Evolutionary conservation across 306 rosid genomes (phyloP), one percentile per base, ranked within the genome.

Genomic region (Cicer bijugum): DNA sequence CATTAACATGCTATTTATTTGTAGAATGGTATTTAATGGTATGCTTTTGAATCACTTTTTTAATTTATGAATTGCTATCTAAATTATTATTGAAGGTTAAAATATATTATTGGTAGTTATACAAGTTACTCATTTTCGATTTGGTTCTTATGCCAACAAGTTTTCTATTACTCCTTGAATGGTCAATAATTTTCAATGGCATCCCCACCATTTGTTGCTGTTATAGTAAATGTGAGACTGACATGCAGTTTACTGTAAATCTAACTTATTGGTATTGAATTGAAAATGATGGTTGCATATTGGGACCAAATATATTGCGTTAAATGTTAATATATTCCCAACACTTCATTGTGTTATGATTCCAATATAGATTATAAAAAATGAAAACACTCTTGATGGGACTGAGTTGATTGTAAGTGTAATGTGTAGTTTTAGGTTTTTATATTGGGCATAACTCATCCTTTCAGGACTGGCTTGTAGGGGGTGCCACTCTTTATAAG

Each of bases 11-110:
- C 92, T 95, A 82, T 91, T 95, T 80, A 95, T 95, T 72, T 95
- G 97, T 86, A 86, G 99, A 74, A 95, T 95, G 96, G 91, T 95
- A 73, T 95, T 95, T 78, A 90, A 95, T 84, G 99, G 99, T 95
- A 91, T 67, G 78, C 60, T 15, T 71, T 75, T 28, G 78, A 64
- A 64, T 53, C 45, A 33, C 51, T 64, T 37, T 58, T 61, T 67
- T 12, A 38, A 23, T 62, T 46, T 75, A 39, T 45, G 66, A 71
- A 65, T 39, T 69, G 37, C 11, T 57, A 40, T 78, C 51, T 43
- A 52, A 12, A 37, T 82, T 63, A 44, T 40, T 60, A 52, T 69
- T 74, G 10, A 64, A 45, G 60, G 42, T 46, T 46, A 8, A 14
- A 16, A 16, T 56, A 55, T 46, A 62, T 33, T 15, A 16, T 55